Conservation (phyloP, 202 grass and related monocot genomes). For the Hordeum pubiflorum region DNA sequence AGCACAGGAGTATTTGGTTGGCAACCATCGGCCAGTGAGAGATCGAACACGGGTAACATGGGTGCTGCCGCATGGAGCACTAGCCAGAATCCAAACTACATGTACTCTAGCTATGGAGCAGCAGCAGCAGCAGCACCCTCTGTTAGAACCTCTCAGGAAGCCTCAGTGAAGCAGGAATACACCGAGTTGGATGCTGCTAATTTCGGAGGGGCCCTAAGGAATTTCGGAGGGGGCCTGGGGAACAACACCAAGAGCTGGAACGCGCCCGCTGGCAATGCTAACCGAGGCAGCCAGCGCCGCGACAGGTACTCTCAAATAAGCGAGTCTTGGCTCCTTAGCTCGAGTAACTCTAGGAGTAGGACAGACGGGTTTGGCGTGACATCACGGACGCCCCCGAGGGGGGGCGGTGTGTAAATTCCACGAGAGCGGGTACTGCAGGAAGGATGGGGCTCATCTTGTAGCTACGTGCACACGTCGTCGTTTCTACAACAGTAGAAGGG, state of each 20-base stretch:
- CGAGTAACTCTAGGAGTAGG: slow-evolving; percentile 38
- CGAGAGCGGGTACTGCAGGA: slow-evolving; percentile 64
- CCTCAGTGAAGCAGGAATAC: slow-evolving; percentile 35
- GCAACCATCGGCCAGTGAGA: slow-evolving; percentile 23
- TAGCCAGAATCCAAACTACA: slow-evolving; percentile 22
- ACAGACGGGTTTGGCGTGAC: slow-evolving; percentile 28
- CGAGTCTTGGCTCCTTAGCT: slow-evolving; percentile 54
- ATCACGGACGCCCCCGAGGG: slow-evolving; percentile 39
- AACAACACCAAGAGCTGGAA: slow-evolving; percentile 30
- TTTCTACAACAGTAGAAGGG: slow-evolving; percentile 4
- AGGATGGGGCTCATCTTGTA: slow-evolving; percentile 69
- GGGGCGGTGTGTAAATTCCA: slow-evolving; percentile 71
- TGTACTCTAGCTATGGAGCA: slow-evolving; percentile 29
- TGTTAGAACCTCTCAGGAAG: slow-evolving; percentile 15
- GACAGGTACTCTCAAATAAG: slow-evolving; percentile 35
- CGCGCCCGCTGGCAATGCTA: slow-evolving; percentile 29
- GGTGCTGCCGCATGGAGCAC: slow-evolving; percentile 23
- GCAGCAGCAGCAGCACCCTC: background rate
- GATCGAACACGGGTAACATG: background rate
- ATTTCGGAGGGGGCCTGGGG: background rate
- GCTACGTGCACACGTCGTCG: slow-evolving; percentile 53
- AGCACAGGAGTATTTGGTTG: slow-evolving; percentile 13
- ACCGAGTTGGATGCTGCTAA: slow-evolving; percentile 30
- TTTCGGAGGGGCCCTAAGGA: slow-evolving; percentile 35
- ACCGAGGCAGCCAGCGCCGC: slow-evolving; percentile 29